Evolutionary conservation across 768 basidiomycete genomes (phyloP).

Genomic region (Daedaleopsis nitida): DNA sequence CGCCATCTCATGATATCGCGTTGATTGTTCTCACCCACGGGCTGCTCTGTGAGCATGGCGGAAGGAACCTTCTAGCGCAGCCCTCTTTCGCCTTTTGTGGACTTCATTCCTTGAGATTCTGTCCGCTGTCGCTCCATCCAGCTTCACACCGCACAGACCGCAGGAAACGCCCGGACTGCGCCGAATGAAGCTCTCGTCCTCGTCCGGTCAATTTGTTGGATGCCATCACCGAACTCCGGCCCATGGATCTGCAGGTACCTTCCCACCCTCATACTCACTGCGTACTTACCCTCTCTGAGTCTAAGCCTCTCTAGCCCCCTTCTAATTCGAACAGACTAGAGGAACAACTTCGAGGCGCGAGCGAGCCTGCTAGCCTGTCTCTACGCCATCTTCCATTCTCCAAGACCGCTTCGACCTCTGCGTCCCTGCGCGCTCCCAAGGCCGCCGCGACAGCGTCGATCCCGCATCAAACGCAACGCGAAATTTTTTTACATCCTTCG

Average conservation of each 20-base stretch:
- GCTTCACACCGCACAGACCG: neutral
- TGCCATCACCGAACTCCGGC: neutral
- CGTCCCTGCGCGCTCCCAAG: neutral
- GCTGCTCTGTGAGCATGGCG: too few relatives aligned
- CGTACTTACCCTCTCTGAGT: too few relatives aligned
- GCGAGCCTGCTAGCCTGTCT: neutral
- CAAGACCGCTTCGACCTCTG: neutral
- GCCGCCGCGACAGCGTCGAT: neutral
- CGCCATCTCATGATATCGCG: too few relatives aligned
- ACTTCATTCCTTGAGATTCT: neutral
- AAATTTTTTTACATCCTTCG: neutral
- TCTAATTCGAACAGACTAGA: neutral
- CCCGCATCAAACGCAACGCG: neutral
- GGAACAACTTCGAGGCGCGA: slow-evolving; percentile 2
- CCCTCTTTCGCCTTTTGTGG: too few relatives aligned
- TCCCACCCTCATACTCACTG: slow-evolving; percentile 18
- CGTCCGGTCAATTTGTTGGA: slow-evolving; percentile 10
- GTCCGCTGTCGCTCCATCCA: neutral
- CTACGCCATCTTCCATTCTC: neutral
- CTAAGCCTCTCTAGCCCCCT: neutral
- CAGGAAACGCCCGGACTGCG: neutral
- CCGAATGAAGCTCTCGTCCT: neutral
- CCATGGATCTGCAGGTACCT: slow-evolving; percentile 20
- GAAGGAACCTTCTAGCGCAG: too few relatives aligned
- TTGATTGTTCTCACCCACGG: too few relatives aligned